Conservation (phyloP, 176 grass and related monocot species). For the Phoenix roebelenii region DNA sequence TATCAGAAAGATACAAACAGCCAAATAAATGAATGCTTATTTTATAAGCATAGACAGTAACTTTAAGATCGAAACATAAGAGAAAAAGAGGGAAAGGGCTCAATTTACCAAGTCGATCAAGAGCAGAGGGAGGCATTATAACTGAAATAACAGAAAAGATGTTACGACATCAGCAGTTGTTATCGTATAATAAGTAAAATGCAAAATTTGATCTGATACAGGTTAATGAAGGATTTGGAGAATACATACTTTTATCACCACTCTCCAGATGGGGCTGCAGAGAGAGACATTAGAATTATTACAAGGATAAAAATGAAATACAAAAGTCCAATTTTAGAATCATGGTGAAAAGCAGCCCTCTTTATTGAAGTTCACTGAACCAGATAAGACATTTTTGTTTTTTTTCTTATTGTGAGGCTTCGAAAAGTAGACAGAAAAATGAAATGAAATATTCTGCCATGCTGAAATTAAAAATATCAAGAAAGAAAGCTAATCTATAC, state of each 20-base stretch:
- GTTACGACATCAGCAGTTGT: constrained; percentile 3
- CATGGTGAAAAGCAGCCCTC: constrained; percentile 11
- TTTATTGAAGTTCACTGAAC: not conserved
- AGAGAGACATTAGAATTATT: not conserved
- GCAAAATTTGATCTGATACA: too few relatives aligned
- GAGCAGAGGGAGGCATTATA: constrained; percentile 83
- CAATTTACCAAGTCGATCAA: constrained; percentile 74
- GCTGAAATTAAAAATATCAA: too few relatives aligned
- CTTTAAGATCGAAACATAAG: too few relatives aligned
- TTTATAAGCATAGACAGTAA: too few relatives aligned
- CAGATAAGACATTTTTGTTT: too few relatives aligned
- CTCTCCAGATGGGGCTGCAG: constrained; percentile 72
- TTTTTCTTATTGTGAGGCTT: too few relatives aligned
- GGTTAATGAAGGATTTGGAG: not conserved
- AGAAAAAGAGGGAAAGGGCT: not conserved
- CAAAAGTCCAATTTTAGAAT: constrained; percentile 1
- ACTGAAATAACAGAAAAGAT: constrained; percentile 40
- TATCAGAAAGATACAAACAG: constrained; percentile 1
- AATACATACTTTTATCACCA: constrained; percentile 61
- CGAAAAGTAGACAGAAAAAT: too few relatives aligned
- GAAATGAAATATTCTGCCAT: too few relatives aligned
- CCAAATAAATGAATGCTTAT: constrained; percentile 4
- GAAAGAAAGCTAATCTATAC: too few relatives aligned
- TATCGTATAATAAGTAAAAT: too few relatives aligned
- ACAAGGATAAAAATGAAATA: constrained; percentile 1